These are phyloP conservation scores for Gomphus bonarii DNA, from an alignment of 1,284 basidiomycete genomes.

Conservation along the genomic window DNA sequence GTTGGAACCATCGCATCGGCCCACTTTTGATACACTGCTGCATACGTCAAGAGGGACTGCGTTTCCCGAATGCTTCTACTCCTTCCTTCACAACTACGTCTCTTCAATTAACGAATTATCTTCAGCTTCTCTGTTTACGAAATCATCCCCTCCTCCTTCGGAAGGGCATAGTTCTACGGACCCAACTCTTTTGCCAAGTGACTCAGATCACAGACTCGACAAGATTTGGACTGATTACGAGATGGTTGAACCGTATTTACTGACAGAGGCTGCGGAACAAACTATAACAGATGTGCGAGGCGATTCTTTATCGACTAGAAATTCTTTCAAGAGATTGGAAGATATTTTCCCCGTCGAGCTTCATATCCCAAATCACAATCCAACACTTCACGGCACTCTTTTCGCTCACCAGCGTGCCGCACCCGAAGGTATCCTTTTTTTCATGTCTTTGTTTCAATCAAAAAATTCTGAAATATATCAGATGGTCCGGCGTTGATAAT, in stretches of 20 bases:
- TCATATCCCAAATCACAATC: slow-evolving; percentile 61
- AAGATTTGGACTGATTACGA: slow-evolving; percentile 76
- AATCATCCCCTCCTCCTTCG: slow-evolving; percentile 24
- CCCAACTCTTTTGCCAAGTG: slow-evolving; percentile 49
- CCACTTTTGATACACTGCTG: slow-evolving; percentile 78
- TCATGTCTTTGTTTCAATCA: neutral
- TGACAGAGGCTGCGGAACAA: slow-evolving; percentile 36
- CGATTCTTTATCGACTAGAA: slow-evolving; percentile 27
- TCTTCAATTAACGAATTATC: slow-evolving; percentile 68
- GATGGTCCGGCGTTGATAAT: slow-evolving; percentile 78
- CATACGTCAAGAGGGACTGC: slow-evolving; percentile 68
- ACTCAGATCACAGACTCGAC: slow-evolving; percentile 71
- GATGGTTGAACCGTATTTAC: slow-evolving; percentile 54
- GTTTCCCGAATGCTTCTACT: slow-evolving; percentile 90
- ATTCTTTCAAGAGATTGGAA: slow-evolving; percentile 45
- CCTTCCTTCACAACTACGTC: slow-evolving; percentile 87
- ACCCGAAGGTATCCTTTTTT: slow-evolving; percentile 38
- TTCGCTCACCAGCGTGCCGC: slow-evolving; percentile 42
- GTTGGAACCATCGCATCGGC: slow-evolving; percentile 67
- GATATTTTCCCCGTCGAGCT: slow-evolving; percentile 71
- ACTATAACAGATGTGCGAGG: slow-evolving; percentile 43
- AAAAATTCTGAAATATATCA: slow-evolving; percentile 17
- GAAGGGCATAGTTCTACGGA: slow-evolving; percentile 16
- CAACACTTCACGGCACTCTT: slow-evolving; percentile 34
- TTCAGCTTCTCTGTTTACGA: slow-evolving; percentile 31